Conservation (phyloP, 306 rosid genomes). For the Inga leiocalycina region DNA sequence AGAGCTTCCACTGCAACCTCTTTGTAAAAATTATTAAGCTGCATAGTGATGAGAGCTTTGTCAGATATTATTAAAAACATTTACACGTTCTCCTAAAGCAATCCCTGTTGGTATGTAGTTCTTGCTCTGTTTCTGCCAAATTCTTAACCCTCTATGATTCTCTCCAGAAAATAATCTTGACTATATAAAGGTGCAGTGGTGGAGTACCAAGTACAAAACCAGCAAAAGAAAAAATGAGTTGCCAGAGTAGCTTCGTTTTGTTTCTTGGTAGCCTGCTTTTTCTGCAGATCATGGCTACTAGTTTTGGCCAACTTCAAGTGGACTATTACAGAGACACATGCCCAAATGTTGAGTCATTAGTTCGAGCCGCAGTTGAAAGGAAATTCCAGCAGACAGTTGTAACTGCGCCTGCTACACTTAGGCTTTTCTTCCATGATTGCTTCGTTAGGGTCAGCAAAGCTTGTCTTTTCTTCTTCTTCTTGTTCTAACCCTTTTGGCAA, state of each 20-base stretch:
- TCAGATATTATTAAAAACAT: constrained; percentile 34
- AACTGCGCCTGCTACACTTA: constrained; percentile 85
- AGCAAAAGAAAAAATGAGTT: constrained; percentile 42
- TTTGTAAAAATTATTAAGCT: constrained; percentile 14
- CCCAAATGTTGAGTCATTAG: constrained; percentile 77
- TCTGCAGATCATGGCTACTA: constrained; percentile 33
- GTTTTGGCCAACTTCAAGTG: constrained; percentile 48
- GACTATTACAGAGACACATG: constrained; percentile 62
- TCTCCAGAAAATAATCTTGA: not conserved
- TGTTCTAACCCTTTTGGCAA: not conserved
- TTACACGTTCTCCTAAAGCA: constrained; percentile 27
- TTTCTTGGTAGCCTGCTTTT: constrained; percentile 41
- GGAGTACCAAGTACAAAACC: not conserved
- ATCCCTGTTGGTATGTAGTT: constrained; percentile 23
- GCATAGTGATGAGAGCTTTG: constrained; percentile 33
- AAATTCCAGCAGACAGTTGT: constrained; percentile 65
- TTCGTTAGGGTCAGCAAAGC: constrained; percentile 62
- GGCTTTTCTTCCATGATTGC: constrained; percentile 94
- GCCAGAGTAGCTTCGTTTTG: constrained; percentile 19
- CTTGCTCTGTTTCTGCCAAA: constrained; percentile 27
- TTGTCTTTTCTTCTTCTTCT: not conserved
- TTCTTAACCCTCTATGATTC: constrained; percentile 28
- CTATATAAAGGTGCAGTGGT: constrained; percentile 37
- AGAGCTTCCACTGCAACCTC: constrained; percentile 29
- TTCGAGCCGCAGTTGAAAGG: constrained; percentile 56